Base-by-base conservation (phyloP, 805 yeast species). In the Vanderwaltozyma yarrowii region DNA sequence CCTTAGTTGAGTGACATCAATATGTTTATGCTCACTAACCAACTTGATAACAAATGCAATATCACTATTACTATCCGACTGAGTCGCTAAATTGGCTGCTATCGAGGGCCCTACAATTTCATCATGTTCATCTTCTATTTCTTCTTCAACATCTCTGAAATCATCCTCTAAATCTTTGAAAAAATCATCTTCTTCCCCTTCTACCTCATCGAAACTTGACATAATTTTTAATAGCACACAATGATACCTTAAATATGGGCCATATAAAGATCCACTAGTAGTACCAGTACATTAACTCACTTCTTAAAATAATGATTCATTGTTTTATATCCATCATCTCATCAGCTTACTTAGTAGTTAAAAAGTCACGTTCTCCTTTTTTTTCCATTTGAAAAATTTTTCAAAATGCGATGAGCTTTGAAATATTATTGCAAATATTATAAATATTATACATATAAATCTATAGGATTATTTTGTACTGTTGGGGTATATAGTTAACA, bases 161-260 rank as follows among this genome's bases (percentile, higher is more conserved):
- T 58, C 65, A 20, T 52, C 46, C 10, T 63, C 67, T 26, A 64
- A 40, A 28, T 64, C 69, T 6, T 51, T 45, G 34, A 61, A 40
- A 29, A 62, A 44, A 27, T 45, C 49, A 4, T 37, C 40, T 24
- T 41, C 44, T 15, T 33, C 29, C 24, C 45, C 49, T 4, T 37
- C 40, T 24, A 40, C 44, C 12, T 33, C 29, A 32, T 18, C 35
- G n/a, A 23, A 12, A 29, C 23, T 33, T 15, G 33, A 29, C 33
- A 33, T 33, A 5, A n/a, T 32, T 10, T 10, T n/a, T n/a, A n/a
- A n/a, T n/a, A n/a, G n/a, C n/a, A n/a, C n/a, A n/a, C n/a, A n/a
- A n/a, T n/a, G n/a, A n/a, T n/a, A n/a, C n/a, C 23, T 12, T 30
- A 10, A 12, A n/a, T 14, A 5, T 21, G 10, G 10, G 9, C 24